A percentile compares a stretch with the other conserved stretches of the same genome.
phyloP scores from a whole-genome alignment of 2,329 filamentous ascomycete genomes.

The Sporothrix humicola region DNA sequence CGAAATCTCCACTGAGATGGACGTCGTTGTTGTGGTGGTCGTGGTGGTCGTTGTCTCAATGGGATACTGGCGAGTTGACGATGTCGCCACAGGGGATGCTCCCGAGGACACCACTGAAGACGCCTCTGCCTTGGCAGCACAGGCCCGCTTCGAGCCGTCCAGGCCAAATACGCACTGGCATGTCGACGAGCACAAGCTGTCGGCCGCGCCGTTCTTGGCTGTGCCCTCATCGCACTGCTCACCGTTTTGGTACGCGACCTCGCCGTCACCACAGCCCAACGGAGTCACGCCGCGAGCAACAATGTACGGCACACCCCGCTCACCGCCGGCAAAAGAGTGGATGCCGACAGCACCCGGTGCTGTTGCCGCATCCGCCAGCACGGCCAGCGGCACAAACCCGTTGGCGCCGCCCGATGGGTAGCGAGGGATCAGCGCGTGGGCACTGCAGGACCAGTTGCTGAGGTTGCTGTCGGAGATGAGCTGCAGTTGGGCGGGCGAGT shows the following conservation, averaged over 20 bases:
- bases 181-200: constrained; percentile 47
- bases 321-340: constrained; percentile 46
- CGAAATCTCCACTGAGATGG: not conserved
- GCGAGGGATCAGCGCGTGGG: constrained; percentile 50
- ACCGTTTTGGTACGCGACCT: constrained; percentile 43
- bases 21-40: constrained; percentile 20
- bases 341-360: constrained; percentile 44
- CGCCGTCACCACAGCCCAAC: constrained; percentile 50
- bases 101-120: not conserved
- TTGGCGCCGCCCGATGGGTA: constrained; percentile 47
- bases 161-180: constrained; percentile 48
- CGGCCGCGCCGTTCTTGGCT: constrained; percentile 42
- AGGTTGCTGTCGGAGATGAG: constrained; percentile 47
- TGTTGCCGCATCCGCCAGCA: constrained; percentile 43
- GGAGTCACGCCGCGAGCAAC: constrained; percentile 51
- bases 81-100: not conserved
- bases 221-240: constrained; percentile 51
- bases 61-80: not conserved
- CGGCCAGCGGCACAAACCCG: constrained; percentile 50
- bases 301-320: constrained; percentile 50
- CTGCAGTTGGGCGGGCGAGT: constrained; percentile 35
- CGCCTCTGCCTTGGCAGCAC: not conserved
- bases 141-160: constrained; percentile 33
- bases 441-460: constrained; percentile 51
- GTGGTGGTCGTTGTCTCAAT: constrained; percentile 22